These are phyloP conservation scores for Aspergillus bombycis DNA, from an alignment of 2,329 filamentous ascomycete genomes.

Conservation along the genomic window DNA sequence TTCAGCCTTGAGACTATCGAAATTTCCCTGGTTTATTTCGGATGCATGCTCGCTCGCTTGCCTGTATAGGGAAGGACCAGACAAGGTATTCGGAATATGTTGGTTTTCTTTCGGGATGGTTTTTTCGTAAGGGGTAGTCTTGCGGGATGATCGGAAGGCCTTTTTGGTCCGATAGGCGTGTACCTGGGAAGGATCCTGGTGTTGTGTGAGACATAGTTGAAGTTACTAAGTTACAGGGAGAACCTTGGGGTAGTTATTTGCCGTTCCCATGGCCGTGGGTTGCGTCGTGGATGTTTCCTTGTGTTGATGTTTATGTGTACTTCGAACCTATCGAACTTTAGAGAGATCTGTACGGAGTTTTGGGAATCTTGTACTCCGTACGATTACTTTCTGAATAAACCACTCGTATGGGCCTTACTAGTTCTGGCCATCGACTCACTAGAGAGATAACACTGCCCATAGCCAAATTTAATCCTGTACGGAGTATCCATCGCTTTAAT, in stretches of 20 bases:
- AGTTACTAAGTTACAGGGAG: not conserved
- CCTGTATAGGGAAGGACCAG: not conserved
- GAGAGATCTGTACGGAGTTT: not conserved
- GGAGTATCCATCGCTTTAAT: not conserved
- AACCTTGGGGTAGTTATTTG: not conserved
- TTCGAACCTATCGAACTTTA: not conserved
- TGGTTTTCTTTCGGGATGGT: not conserved
- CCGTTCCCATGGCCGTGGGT: not conserved
- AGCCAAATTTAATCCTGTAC: not conserved
- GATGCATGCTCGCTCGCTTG: not conserved
- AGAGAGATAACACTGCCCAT: not conserved
- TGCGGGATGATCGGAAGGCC: not conserved
- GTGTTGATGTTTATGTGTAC: not conserved
- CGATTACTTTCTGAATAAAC: not conserved
- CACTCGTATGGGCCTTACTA: not conserved
- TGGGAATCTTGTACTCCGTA: not conserved
- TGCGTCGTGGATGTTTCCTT: not conserved
- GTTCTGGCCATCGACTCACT: not conserved
- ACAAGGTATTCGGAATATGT: not conserved
- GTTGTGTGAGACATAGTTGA: not conserved
- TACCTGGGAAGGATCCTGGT: not conserved
- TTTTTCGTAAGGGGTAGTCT: not conserved
- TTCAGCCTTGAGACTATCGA: slow-evolving; percentile 5
- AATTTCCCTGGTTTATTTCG: slow-evolving; percentile 2
- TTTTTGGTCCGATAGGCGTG: not conserved